Conservation (phyloP, 2,329 filamentous ascomycete species). For the Venturia carpophila region DNA sequence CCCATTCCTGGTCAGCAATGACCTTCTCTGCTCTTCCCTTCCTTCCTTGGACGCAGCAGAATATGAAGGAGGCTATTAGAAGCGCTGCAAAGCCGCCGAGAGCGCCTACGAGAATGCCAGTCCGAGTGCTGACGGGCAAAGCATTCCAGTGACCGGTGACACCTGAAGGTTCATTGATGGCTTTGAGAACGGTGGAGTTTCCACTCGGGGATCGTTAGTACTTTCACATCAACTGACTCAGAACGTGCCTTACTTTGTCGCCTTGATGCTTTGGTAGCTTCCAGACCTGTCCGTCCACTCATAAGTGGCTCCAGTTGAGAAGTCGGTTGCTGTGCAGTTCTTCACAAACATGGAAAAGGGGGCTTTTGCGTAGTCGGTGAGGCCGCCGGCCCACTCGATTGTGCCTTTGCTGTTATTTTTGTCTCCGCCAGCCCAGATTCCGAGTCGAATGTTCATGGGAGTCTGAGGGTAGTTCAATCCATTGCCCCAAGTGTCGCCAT, state of each 20-base stretch:
- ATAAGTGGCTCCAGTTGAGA: constrained; percentile 32
- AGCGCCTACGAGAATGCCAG: constrained; percentile 29
- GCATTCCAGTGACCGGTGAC: constrained; percentile 30
- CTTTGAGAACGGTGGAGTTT: constrained; percentile 30
- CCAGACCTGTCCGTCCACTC: constrained; percentile 35
- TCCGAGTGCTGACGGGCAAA: constrained; percentile 29
- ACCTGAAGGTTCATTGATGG: constrained; percentile 31
- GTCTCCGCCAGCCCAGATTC: constrained; percentile 32
- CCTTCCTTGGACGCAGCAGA: constrained; percentile 34
- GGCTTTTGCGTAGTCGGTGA: constrained; percentile 28
- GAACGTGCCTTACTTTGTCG: constrained; percentile 32
- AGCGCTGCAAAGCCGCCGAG: constrained; percentile 26
- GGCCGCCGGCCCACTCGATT: constrained; percentile 32
- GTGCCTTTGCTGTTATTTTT: constrained; percentile 23
- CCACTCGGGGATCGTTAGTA: constrained; percentile 23
- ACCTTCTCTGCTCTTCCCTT: constrained; percentile 30
- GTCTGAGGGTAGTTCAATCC: constrained; percentile 66
- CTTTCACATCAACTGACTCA: neutral
- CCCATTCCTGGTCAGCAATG: constrained; percentile 19
- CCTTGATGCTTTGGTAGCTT: constrained; percentile 39
- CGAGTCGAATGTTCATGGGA: constrained; percentile 70
- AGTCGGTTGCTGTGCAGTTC: constrained; percentile 29
- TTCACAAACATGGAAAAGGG: constrained; percentile 32
- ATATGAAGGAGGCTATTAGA: constrained; percentile 25
- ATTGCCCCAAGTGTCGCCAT: constrained; percentile 45